Evolutionary conservation across 83 land plant species (phyloP), one percentile per base, ranked within the genome.

Genomic region (Picea abies): DNA sequence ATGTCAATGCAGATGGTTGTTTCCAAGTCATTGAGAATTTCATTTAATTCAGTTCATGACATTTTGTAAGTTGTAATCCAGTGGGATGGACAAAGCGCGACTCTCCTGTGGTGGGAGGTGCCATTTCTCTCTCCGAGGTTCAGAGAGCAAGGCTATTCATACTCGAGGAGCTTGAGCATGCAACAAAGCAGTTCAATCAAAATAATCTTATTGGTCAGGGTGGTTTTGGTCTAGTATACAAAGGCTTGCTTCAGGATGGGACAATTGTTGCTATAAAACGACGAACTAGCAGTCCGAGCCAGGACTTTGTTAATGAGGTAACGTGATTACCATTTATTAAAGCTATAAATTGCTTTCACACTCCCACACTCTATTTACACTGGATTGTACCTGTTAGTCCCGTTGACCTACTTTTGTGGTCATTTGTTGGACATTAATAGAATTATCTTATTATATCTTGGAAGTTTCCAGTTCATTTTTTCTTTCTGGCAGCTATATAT

Each of bases 201-300:
- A 87, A 68, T 49, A 90, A 87, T 82, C 79, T 89, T 80, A 96
- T 96, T 39, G 98, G 98, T 14, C 66, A 64, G 83, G 98, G 98
- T 29, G 87, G 89, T 25, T 96, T 96, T 86, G 98, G 98, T 0
- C 89, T 81, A 76, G 96, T 92, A 35, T 94, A 92, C 78, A 96
- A 92, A 82, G 98, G 98, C 35, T 85, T 96, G 75, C 98, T 96
- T 84, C 82, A 88, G 11, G 96, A 96, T 89, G 98, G 98, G 39
- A 92, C 85, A 85, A 79, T 96, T 52, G 94, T 96, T 10, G 98
- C 98, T 20, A 90, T 96, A 58, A 96, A 96, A 81, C 91, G 78
- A 78, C 85, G 98, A 56, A 29, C n/a, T n/a, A 92, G 90, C 67
- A 37, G 86, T 44, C 86, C 94, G 35, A 88, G 86, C 75, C 90